These are phyloP conservation scores for Amanita subjunquillea DNA, from an alignment of 768 basidiomycete genomes.

Conservation along the genomic window DNA sequence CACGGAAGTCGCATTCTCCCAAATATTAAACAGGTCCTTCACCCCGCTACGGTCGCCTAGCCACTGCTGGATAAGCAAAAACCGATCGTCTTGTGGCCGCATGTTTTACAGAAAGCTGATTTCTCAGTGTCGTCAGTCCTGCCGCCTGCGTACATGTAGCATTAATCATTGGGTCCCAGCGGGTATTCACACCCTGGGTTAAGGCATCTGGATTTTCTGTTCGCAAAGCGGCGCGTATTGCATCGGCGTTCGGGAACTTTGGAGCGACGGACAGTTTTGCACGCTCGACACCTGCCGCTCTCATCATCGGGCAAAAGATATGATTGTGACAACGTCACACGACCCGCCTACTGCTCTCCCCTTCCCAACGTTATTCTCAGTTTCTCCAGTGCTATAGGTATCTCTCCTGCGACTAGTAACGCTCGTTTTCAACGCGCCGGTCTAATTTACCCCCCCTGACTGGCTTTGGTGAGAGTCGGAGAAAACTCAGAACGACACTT, in stretches of 20 bases:
- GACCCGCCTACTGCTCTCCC: too few relatives aligned
- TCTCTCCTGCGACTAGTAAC: too few relatives aligned
- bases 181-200: conserved; percentile 16
- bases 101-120: conserved; percentile 45
- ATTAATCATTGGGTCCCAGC: neutral
- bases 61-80: conserved; percentile 54
- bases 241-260: conserved; percentile 17
- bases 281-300: neutral
- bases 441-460: too few relatives aligned
- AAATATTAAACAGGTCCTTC: conserved; percentile 51
- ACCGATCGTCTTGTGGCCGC: conserved; percentile 47
- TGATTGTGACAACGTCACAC: too few relatives aligned
- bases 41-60: conserved; percentile 45
- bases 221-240: conserved; percentile 23
- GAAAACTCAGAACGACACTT: too few relatives aligned
- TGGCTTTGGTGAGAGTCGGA: too few relatives aligned
- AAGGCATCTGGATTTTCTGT: conserved; percentile 22
- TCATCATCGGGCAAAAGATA: too few relatives aligned
- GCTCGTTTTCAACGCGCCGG: too few relatives aligned
- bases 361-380: too few relatives aligned
- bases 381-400: too few relatives aligned
- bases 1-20: conserved; percentile 47
- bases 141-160: neutral
- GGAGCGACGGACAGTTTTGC: neutral
- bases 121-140: conserved; percentile 30